A percentile compares a stretch with the other conserved stretches of the same genome.
Evolutionary conservation across 2,329 filamentous ascomycete species (phyloP).

Genomic region (Nothopassalora personata): DNA sequence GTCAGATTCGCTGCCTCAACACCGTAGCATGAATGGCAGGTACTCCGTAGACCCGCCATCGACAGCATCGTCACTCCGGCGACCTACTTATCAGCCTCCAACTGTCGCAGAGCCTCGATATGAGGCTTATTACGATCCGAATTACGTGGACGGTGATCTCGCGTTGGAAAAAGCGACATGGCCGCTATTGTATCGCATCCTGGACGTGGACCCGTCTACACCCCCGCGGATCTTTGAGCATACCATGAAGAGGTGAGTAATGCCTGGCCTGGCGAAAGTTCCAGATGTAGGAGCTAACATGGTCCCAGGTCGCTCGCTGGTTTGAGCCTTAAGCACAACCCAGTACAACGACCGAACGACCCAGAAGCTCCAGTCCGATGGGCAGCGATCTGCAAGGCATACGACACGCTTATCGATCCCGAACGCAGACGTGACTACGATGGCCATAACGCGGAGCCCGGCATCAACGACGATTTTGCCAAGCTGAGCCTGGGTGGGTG

Average conservation of each 20-base stretch:
- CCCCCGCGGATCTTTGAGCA: constrained; percentile 12
- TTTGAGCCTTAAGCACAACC: constrained; percentile 19
- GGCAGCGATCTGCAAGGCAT: constrained; percentile 23
- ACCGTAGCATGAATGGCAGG: not conserved
- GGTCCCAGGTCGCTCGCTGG: constrained; percentile 13
- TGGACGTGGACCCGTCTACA: constrained; percentile 22
- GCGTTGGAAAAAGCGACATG: constrained; percentile 11
- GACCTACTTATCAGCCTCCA: not conserved
- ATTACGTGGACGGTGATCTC: not conserved
- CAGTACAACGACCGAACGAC: constrained; percentile 20
- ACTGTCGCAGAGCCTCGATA: not conserved
- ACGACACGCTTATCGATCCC: constrained; percentile 19
- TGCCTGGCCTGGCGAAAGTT: not conserved
- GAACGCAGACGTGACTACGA: constrained; percentile 20
- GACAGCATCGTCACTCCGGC: not conserved
- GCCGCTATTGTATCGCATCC: constrained; percentile 24
- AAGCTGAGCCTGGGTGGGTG: not conserved
- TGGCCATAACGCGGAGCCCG: constrained; percentile 6
- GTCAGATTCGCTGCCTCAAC: not conserved
- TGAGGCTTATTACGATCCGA: not conserved
- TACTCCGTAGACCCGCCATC: not conserved
- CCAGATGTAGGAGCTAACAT: not conserved
- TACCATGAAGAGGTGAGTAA: constrained; percentile 14
- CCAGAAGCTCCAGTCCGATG: constrained; percentile 21
- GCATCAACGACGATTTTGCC: not conserved